Conservation (phyloP, 768 basidiomycete species). For the Kwoniella heveanensis region DNA sequence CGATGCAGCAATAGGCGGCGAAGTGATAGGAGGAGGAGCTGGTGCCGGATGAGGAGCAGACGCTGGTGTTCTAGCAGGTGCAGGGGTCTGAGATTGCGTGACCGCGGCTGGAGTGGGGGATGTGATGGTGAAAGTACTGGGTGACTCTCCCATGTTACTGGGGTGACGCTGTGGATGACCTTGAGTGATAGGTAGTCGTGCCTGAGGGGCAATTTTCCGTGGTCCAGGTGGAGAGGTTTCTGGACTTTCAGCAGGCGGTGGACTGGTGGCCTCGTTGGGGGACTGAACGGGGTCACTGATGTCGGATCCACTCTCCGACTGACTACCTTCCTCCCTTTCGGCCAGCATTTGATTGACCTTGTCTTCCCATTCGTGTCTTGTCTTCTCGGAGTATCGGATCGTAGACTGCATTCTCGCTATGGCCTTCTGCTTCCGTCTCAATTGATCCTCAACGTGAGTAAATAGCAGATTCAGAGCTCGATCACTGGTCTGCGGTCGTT, state of each 20-base stretch:
- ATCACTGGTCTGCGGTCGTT: conserved; percentile 81
- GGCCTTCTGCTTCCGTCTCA: conserved; percentile 90
- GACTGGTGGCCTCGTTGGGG: conserved; percentile 13
- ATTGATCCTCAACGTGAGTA: conserved; percentile 82
- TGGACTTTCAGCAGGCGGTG: conserved; percentile 35
- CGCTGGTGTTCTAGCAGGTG: conserved; percentile 11
- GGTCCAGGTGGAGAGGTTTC: conserved; percentile 45
- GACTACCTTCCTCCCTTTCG: conserved; percentile 63
- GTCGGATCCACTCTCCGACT: conserved; percentile 58
- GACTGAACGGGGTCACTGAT: conserved; percentile 37
- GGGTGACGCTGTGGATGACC: conserved; percentile 41
- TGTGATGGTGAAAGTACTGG: conserved; percentile 8
- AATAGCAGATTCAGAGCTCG: conserved; percentile 77
- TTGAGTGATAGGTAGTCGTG: conserved; percentile 50
- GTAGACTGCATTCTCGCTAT: conserved; percentile 96
- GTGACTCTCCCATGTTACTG: conserved; percentile 17
- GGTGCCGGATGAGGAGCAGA: not conserved
- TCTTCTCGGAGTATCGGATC: conserved; percentile 93
- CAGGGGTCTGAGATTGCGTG: conserved; percentile 6
- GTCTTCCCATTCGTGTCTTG: conserved; percentile 95
- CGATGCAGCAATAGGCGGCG: conserved; percentile 1
- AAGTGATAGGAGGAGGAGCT: not conserved
- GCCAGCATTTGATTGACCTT: conserved; percentile 71
- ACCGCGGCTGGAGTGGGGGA: conserved; percentile 17
- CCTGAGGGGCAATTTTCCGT: conserved; percentile 49